These are phyloP conservation scores for Aphanomyces euteiches DNA, from an alignment of 352 stramenopile species.

Conservation along the genomic window DNA sequence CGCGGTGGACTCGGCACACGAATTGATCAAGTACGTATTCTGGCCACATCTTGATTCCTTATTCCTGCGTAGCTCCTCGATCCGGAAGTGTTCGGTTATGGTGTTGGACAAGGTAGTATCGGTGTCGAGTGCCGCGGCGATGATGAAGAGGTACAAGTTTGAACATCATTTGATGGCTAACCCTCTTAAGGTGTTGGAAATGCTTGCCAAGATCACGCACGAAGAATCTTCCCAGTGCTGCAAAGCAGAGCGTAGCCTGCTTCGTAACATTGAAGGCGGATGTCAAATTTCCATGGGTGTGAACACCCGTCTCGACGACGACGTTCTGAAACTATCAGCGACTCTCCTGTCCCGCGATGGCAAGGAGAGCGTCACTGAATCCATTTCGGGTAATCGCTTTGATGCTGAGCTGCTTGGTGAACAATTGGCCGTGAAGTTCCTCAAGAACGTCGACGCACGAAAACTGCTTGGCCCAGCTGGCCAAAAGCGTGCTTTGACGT, in stretches of 20 bases:
- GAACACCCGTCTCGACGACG: constrained; percentile 56
- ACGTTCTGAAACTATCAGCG: constrained; percentile 62
- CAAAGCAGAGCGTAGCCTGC: constrained; percentile 74
- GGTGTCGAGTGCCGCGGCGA: constrained; percentile 76
- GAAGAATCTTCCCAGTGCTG: constrained; percentile 73
- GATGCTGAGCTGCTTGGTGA: constrained; percentile 66
- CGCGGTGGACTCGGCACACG: constrained; percentile 62
- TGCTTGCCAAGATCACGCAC: constrained; percentile 75
- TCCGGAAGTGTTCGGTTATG: constrained; percentile 69
- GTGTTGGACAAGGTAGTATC: constrained; percentile 82
- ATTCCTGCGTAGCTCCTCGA: constrained; percentile 45
- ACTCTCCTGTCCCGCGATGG: constrained; percentile 72
- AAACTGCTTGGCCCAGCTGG: constrained; percentile 56
- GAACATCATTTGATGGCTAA: constrained; percentile 7
- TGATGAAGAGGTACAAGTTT: constrained; percentile 47
- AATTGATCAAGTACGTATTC: constrained; percentile 53
- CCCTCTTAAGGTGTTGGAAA: constrained; percentile 50
- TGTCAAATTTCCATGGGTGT: constrained; percentile 87
- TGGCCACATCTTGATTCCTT: not conserved
- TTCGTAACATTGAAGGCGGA: constrained; percentile 77
- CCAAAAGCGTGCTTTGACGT: constrained; percentile 73
- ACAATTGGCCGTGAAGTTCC: constrained; percentile 55
- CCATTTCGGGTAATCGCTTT: constrained; percentile 51
- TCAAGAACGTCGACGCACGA: constrained; percentile 48
- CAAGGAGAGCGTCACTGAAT: constrained; percentile 43